Percentiles rank a stretch among this genome's conserved stretches.
Conservation (phyloP, 306 rosid genomes). For the Styphnolobium japonicum region DNA sequence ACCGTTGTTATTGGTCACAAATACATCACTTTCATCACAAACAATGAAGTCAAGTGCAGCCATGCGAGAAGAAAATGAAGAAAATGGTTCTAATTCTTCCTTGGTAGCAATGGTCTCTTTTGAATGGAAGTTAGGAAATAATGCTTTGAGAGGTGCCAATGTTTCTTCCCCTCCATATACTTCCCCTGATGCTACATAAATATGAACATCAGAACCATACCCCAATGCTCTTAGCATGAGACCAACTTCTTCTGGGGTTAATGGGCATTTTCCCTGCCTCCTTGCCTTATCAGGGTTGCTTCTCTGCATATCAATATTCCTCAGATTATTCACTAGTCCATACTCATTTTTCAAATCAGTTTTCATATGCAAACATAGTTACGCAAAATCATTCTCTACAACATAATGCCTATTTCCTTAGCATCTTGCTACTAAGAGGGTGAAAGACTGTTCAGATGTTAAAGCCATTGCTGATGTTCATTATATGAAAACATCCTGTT, state of each 20-base stretch:
- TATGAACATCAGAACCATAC: conserved; percentile 84
- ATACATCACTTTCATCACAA: conserved; percentile 94
- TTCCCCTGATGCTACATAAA: conserved; percentile 96
- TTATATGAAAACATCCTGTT: conserved; percentile 3
- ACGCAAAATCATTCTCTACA: not conserved
- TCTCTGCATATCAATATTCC: conserved; percentile 51
- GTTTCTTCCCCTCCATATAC: conserved; percentile 96
- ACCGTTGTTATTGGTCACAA: conserved; percentile 97
- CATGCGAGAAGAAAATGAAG: conserved; percentile 97
- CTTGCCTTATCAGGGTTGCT: conserved; percentile 91
- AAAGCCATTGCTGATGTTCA: conserved; percentile 7
- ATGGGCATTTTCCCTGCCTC: conserved; percentile 98
- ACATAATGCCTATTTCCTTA: not conserved
- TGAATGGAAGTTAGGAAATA: conserved; percentile 86
- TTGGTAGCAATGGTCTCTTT: conserved; percentile 85
- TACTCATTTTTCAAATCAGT: not conserved
- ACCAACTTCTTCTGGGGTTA: conserved; percentile 99
- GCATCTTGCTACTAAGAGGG: not conserved
- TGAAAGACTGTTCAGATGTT: conserved; percentile 1
- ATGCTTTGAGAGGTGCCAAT: conserved; percentile 78
- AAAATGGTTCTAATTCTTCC: conserved; percentile 77
- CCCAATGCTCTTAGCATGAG: conserved; percentile 97
- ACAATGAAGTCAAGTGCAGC: conserved; percentile 97
- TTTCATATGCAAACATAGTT: conserved; percentile 14
- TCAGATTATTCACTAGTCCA: conserved; percentile 13